Evolutionary conservation across 495 filamentous ascomycete genomes (phyloP), one percentile per base, ranked within the genome.

Genomic region (Rostrohypoxylon terebratum): DNA sequence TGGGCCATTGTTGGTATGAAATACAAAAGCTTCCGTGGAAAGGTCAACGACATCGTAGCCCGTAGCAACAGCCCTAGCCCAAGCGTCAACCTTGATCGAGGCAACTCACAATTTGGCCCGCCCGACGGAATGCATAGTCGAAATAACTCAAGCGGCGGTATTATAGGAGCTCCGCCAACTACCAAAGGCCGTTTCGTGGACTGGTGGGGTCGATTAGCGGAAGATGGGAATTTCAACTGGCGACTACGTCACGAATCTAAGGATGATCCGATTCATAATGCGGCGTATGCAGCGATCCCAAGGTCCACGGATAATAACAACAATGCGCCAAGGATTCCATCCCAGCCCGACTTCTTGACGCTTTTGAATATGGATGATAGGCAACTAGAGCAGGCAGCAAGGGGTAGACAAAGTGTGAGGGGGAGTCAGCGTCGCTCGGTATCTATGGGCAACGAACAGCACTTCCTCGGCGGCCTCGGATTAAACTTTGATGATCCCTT

Each of bases 91-190:
- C 75, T 86, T 33, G 80, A 86, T 74, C 76, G 82, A 40, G 83
- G 84, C 11, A 85, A 81, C 64, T 87, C 84, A 3, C 85, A 86
- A 64, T 87, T 86, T 69, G 77, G 85, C 25, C 80, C 83, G 14
- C 72, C 81, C 10, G 71, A 61, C 45, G 73, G 61, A 33, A 62
- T 57, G 42, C 81, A 82, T 69, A 84, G 81, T 59, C 80, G 79
- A n/a, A 77, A 74, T 53, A 78, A 77, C 53, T 80, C 82, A 36
- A 72, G 68, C 11, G 70, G 42, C 34, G 62, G 50, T 20, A 23
- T 45, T 59, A 47, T 33, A 16, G 75, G 25, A 14, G 61, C 68
- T 14, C 71, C 51, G 18, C 18, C 63, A 18, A 75, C 71, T 44
- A 58, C 65, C 21, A 85, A 78, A 60, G 81, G 75, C 38, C 73